Base-by-base conservation (phyloP, 805 yeast species). In the Candida boleticola region DNA sequence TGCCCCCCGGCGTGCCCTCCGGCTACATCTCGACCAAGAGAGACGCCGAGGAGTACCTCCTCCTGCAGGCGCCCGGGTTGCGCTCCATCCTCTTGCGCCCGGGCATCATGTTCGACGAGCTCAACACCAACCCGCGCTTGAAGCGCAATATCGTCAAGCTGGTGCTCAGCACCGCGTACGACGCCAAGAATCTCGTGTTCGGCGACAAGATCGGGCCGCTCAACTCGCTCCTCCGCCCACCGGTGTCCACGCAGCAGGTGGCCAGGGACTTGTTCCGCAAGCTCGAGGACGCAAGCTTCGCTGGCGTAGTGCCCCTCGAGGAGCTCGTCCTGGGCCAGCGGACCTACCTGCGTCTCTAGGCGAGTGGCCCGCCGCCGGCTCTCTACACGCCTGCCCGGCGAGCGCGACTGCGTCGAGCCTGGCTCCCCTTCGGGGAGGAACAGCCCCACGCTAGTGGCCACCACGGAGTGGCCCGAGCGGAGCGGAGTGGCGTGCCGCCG, bases 11-110 rank as follows among this genome's bases (percentile, higher is more conserved):
- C 18, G 64, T 85, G 4, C 92, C 93, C 1, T 53, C 64, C 0
- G 89, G 83, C 1, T 89, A 89, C 59, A 78, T 89, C 27, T 69
- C 73, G 7, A 80, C 93, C 18, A 89, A 89, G 53, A 67, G 96
- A 50, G 80, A 73, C 45, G 92, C 97, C 0, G 97, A 89, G 57
- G 59, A 60, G 19, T 83, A 78, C 49, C 59, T 80, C 17, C 58
- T 69, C 21, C 64, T 76, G 17, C 64, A 68, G n/a, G 19, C 35
- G 11, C 56, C 61, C 2, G 57, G 57, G 1, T 64, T 86, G 19
- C 73, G 92, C 43, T 67, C 84, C 0, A 78, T 89, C 1, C 58
- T 85, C 13, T 47, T 86, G 62, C 73, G 96, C 46, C 97, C 97
- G 0, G 95, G 95, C 0, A 79, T 89, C 51, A 82, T 89, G 89